Evolutionary conservation across 129 eudicot genomes (phyloP).

Genomic region (Flaveria sonorensis): DNA sequence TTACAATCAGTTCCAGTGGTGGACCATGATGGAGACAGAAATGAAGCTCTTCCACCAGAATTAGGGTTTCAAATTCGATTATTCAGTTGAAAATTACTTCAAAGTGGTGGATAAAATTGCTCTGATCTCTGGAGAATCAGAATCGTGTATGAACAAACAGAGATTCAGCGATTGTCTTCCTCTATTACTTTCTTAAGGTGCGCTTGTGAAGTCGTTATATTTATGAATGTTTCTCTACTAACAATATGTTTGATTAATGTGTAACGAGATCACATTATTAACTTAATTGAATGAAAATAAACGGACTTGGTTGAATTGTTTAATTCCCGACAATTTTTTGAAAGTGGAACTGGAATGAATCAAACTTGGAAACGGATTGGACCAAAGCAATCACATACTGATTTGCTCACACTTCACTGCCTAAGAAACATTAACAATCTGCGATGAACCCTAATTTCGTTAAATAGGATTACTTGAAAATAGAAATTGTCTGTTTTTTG

Average conservation of each 20-base stretch:
- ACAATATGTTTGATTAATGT: not conserved
- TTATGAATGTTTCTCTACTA: not conserved
- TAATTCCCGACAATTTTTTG: not conserved
- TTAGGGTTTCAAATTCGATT: constrained; percentile 56
- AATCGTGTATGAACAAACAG: constrained; percentile 36
- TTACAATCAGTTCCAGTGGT: constrained; percentile 12
- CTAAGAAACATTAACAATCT: not conserved
- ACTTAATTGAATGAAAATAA: not conserved
- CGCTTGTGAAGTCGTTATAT: not conserved
- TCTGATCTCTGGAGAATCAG: constrained; percentile 51
- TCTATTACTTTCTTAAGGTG: constrained; percentile 74
- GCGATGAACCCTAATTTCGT: not conserved
- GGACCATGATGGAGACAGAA: not conserved
- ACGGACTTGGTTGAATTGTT: not conserved
- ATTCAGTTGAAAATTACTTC: constrained; percentile 69
- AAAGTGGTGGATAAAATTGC: constrained; percentile 49
- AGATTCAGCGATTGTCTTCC: constrained; percentile 56
- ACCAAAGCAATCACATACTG: not conserved
- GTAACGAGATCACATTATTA: not conserved
- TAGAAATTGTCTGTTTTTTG: not conserved
- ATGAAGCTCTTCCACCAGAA: constrained; percentile 22
- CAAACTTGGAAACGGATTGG: not conserved
- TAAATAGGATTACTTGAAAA: not conserved
- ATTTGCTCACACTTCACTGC: not conserved
- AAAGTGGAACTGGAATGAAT: not conserved